phyloP scores from a whole-genome alignment of 2,329 filamentous ascomycete species.

The Dactylellina leptospora region DNA sequence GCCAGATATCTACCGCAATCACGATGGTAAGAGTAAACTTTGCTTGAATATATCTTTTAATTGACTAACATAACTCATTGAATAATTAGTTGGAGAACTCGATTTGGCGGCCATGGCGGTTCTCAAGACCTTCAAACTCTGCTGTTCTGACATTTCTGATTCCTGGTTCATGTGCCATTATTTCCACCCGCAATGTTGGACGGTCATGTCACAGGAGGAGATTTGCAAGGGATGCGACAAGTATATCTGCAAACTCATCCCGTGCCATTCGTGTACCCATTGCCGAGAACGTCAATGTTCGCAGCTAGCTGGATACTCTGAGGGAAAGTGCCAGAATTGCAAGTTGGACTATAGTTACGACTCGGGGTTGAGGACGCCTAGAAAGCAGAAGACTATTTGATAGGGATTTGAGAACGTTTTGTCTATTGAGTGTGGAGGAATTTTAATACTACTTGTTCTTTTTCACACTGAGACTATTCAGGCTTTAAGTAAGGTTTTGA shows the following conservation, averaged over 20 bases:
- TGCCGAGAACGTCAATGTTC: slow-evolving; percentile 30
- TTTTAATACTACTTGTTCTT: too few species aligned
- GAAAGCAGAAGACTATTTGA: too few species aligned
- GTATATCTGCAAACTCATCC: too few species aligned
- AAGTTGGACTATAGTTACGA: slow-evolving; percentile 28
- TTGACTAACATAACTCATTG: background rate
- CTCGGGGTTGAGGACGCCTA: too few species aligned
- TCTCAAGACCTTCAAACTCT: slow-evolving; percentile 3
- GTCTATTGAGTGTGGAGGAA: too few species aligned
- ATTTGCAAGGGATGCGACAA: too few species aligned
- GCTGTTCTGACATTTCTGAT: slow-evolving; percentile 21
- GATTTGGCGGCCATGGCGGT: background rate
- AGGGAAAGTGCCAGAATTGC: slow-evolving; percentile 28
- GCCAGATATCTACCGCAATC: background rate
- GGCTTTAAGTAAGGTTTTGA: too few species aligned
- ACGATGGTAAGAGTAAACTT: background rate
- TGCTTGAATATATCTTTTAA: background rate
- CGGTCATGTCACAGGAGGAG: too few species aligned
- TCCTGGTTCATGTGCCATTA: slow-evolving; percentile 29
- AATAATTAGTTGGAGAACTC: background rate
- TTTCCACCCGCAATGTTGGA: slow-evolving; percentile 29
- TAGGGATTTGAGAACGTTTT: too few species aligned
- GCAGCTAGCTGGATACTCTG: background rate
- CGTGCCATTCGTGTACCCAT: too few species aligned
- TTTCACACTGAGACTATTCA: too few species aligned